These are phyloP conservation scores for Panicum hallii DNA, from an alignment of 202 grass and related monocot genomes.

Conservation along the genomic window DNA sequence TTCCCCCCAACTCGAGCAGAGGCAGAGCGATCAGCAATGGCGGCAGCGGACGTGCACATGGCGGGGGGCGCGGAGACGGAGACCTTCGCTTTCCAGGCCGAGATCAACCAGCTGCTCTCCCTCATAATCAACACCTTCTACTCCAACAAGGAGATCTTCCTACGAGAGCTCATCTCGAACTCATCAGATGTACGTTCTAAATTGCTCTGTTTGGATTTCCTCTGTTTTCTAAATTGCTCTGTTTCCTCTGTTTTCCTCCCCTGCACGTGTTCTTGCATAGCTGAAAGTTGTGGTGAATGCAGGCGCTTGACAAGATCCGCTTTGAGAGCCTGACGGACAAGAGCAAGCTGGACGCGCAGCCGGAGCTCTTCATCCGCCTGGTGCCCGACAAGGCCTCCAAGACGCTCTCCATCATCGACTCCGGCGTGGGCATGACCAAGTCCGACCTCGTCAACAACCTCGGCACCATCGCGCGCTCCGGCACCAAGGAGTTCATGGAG, in stretches of 20 bases:
- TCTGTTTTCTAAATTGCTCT: background rate
- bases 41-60: slow-evolving; percentile 60
- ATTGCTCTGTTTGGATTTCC: too few relatives aligned
- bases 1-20: background rate
- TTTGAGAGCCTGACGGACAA: slow-evolving; percentile 91
- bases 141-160: slow-evolving; percentile 96
- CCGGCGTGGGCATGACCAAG: slow-evolving; percentile 81
- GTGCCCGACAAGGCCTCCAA: slow-evolving; percentile 75
- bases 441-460: slow-evolving; percentile 86
- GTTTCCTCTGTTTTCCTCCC: background rate
- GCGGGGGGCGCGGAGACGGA: slow-evolving; percentile 56
- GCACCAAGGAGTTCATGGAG: slow-evolving; percentile 97
- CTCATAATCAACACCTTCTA: slow-evolving; percentile 98
- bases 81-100: slow-evolving; percentile 91
- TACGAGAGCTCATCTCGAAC: slow-evolving; percentile 84
- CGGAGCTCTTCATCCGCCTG: slow-evolving; percentile 81
- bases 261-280: too few relatives aligned
- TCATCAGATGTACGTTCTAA: slow-evolving; percentile 49
- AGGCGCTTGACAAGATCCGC: slow-evolving; percentile 87
- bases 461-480: slow-evolving; percentile 83
- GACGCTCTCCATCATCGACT: slow-evolving; percentile 82
- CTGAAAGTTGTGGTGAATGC: background rate
- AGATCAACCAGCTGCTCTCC: slow-evolving; percentile 94
- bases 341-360: slow-evolving; percentile 81
- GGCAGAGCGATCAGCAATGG: background rate